Base-by-base conservation (phyloP, 345 rosid genomes). In the Iberis pinnata region DNA sequence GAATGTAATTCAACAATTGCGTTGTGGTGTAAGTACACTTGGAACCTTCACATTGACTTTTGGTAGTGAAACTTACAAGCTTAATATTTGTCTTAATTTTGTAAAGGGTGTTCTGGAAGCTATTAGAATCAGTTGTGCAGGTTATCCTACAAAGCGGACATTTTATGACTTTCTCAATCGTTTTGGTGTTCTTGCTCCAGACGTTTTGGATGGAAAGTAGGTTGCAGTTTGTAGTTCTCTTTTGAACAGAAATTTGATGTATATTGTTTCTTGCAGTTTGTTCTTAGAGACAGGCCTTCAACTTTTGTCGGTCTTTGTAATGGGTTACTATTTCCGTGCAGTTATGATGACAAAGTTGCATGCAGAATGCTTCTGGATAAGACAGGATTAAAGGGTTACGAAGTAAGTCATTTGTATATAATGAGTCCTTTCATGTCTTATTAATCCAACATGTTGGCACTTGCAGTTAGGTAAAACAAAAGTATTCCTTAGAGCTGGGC, bases 1-100 rank as follows among this genome's bases (percentile, higher is more conserved):
- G 40, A 92, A 80, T 58, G 85, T 88, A 62, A 92, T 92, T 60
- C 97, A 92, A 71, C 98, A 92, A 71, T 78, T 92, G 59, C 86
- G 98, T 9, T 88, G 98, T 76, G 98, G 98, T 66, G 98, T 92
- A 75, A 83, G 98, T n/a, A n/a, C n/a, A n/a, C n/a, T n/a, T 36
- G 1, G 40, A n/a, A n/a, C n/a, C n/a, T n/a, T n/a, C n/a, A n/a
- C n/a, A n/a, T n/a, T n/a, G n/a, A n/a, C n/a, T n/a, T n/a, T n/a
- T n/a, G n/a, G n/a, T n/a, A n/a, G n/a, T n/a, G n/a, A n/a, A n/a
- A n/a, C n/a, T n/a, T n/a, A n/a, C n/a, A n/a, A n/a, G n/a, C n/a
- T n/a, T n/a, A n/a, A n/a, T n/a, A n/a, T n/a, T n/a, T n/a, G n/a
- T n/a, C n/a, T n/a, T n/a, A n/a, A n/a, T n/a, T n/a, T n/a, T n/a